Evolutionary conservation across 2,329 filamentous ascomycete species (phyloP).

Genomic region (Venturia aucupariae): DNA sequence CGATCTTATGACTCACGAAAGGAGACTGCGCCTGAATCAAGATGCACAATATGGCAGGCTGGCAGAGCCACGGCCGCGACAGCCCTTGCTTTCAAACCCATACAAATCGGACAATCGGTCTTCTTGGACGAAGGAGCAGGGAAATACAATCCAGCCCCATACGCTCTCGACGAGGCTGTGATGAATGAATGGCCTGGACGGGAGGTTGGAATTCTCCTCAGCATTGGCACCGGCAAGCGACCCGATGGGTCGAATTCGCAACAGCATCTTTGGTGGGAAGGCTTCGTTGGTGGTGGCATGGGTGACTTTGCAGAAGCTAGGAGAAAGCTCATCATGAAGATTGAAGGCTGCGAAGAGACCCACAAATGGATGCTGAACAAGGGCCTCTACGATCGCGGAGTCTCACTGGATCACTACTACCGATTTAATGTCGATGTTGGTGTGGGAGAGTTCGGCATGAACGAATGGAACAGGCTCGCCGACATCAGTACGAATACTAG

Average conservation of each 20-base stretch:
- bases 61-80: slow-evolving; percentile 90
- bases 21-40: slow-evolving; percentile 81
- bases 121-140: slow-evolving; percentile 91
- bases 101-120: slow-evolving; percentile 83
- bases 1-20: slow-evolving; percentile 93
- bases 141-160: slow-evolving; percentile 82
- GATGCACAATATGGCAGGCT: slow-evolving; percentile 95
- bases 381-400: slow-evolving; percentile 64
- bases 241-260: slow-evolving; percentile 59
- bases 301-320: slow-evolving; percentile 89
- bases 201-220: slow-evolving; percentile 85
- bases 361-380: slow-evolving; percentile 80
- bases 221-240: slow-evolving; percentile 86
- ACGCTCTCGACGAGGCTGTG: slow-evolving; percentile 79
- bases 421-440: slow-evolving; percentile 95
- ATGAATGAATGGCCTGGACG: slow-evolving; percentile 92
- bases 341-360: slow-evolving; percentile 87
- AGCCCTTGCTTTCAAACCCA: slow-evolving; percentile 88
- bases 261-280: slow-evolving; percentile 82
- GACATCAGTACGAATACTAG: slow-evolving; percentile 91
- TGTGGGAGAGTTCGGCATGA: slow-evolving; percentile 96
- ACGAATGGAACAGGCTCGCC: slow-evolving; percentile 89
- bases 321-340: slow-evolving; percentile 75
- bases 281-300: slow-evolving; percentile 60
- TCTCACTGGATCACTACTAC: slow-evolving; percentile 86